Base-by-base conservation (phyloP, 202 grass and related monocot species). In the Brachypodium distachyon region DNA sequence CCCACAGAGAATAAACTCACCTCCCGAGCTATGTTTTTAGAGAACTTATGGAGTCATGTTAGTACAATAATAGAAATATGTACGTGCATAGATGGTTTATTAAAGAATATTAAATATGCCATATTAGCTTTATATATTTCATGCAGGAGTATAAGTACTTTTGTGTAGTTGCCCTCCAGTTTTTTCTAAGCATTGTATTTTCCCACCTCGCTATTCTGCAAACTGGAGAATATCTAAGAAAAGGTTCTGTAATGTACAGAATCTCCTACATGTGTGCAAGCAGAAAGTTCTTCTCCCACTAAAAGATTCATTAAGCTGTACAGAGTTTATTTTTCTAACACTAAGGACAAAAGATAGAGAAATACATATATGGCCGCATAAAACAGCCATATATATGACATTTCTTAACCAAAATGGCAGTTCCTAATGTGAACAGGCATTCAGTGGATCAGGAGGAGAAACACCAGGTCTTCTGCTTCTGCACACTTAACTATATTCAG, bases 401-500 rank as follows among this genome's bases (percentile, higher is more conserved):
- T 77, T 59, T 75, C 67, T 28, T 50, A 34, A 49, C 60, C 13
- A 65, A 72, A 76, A 61, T 84, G 66, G 21, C 4, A 65, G n/a
- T 81, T 71, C 22, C 81, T 81, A 77, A 68, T 77, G 82, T 49
- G 77, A 82, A 83, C 72, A 77, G 76, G 84, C 77, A 84, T 56
- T 42, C 59, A 73, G 54, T 66, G 52, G 80, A 74, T 67, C 49
- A 82, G 70, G 23, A 42, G 22, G 4, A 78, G 37, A 83, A 83
- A 70, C 46, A 90, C 8, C 6, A 62, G 53, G 17, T 82, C 48
- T 29, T 65, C 52, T 48, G 79, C 53, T 39, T 74, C 41, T 86
- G 74, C 38, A 77, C 66, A 73, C 59, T 77, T 86, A 96, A 67
- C 66, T 84, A 78, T 90, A 86, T 34, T 84, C 77, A 86, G 92